phyloP scores from a whole-genome alignment of 2,329 filamentous ascomycete genomes.

The Alternaria conjuncta region DNA sequence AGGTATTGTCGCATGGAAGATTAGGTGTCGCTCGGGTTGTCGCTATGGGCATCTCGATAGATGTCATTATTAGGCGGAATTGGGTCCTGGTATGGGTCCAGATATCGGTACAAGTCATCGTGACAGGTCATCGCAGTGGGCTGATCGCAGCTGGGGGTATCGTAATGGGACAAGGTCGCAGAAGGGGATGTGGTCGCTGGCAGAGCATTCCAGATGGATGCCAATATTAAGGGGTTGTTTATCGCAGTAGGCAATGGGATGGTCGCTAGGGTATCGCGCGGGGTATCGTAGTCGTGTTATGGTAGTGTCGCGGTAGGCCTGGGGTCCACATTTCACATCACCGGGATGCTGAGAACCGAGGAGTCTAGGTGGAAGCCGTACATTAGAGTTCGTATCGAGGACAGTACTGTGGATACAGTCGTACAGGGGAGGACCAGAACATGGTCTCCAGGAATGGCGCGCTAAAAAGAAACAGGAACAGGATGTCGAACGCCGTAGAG shows the following conservation, averaged over 20 bases:
- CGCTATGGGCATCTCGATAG: conserved; percentile 29
- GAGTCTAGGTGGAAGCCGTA: conserved; percentile 31
- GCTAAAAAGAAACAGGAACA: conserved; percentile 11
- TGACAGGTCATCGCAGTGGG: conserved; percentile 16
- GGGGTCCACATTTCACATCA: conserved; percentile 26
- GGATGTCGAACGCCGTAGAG: conserved; percentile 7
- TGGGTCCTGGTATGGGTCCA: conserved; percentile 6
- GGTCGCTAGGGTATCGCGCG: conserved; percentile 19
- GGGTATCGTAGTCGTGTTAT: conserved; percentile 9
- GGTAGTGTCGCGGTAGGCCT: conserved; percentile 15
- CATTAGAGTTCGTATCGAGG: conserved; percentile 32
- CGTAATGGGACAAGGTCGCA: conserved; percentile 11
- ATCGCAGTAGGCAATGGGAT: conserved; percentile 22
- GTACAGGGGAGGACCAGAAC: conserved; percentile 21
- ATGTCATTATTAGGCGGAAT: conserved; percentile 6
- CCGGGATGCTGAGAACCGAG: conserved; percentile 26
- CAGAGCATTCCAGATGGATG: conserved; percentile 25
- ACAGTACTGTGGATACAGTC: conserved; percentile 12
- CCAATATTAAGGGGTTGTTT: conserved; percentile 13
- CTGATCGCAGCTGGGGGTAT: conserved; percentile 11
- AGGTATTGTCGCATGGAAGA: conserved; percentile 11
- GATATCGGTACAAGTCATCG: conserved; percentile 10
- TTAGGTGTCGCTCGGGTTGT: conserved; percentile 18
- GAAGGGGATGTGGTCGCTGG: conserved; percentile 10
- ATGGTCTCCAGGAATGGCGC: conserved; percentile 15